phyloP scores from a whole-genome alignment of 768 basidiomycete species.

The Lactarius pseudohatsudake region DNA sequence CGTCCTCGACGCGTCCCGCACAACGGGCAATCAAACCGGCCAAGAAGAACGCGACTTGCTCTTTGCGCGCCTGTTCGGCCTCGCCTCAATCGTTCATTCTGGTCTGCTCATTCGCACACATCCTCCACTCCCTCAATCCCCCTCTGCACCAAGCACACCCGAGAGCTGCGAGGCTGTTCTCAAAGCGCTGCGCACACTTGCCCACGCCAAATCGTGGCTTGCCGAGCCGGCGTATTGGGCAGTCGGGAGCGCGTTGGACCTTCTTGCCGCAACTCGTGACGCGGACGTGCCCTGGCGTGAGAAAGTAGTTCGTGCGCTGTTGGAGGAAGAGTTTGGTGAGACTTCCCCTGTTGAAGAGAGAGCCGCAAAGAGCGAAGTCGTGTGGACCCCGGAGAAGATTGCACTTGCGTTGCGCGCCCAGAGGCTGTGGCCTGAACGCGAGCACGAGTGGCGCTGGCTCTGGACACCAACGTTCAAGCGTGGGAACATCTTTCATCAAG shows the following conservation, averaged over 20 bases:
- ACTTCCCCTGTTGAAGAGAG: slow-evolving; percentile 5
- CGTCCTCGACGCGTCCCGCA: slow-evolving; percentile 67
- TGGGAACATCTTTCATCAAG: slow-evolving; percentile 59
- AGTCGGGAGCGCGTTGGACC: slow-evolving; percentile 61
- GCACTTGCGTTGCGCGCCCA: slow-evolving; percentile 77
- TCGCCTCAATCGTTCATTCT: slow-evolving; percentile 83
- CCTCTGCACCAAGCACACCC: slow-evolving; percentile 55
- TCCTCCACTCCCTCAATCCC: slow-evolving; percentile 54
- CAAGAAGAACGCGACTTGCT: slow-evolving; percentile 92
- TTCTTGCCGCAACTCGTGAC: slow-evolving; percentile 41
- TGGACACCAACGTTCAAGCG: slow-evolving; percentile 77
- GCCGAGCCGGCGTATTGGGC: slow-evolving; percentile 91
- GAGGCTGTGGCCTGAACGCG: slow-evolving; percentile 51
- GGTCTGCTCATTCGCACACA: slow-evolving; percentile 68
- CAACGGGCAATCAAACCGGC: slow-evolving; percentile 74
- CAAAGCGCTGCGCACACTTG: slow-evolving; percentile 60
- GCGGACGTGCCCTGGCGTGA: slow-evolving; percentile 71
- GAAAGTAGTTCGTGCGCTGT: slow-evolving; percentile 52
- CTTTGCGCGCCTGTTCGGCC: slow-evolving; percentile 90
- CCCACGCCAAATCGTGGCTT: slow-evolving; percentile 86
- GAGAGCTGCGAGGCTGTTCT: slow-evolving; percentile 60
- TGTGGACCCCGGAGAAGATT: slow-evolving; percentile 89
- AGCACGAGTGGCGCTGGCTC: slow-evolving; percentile 58
- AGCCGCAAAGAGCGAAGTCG: slow-evolving; percentile 34
- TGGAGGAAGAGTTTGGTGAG: slow-evolving; percentile 55